Base-by-base conservation (phyloP, 345 rosid species). In the Euphorbia peplus region DNA sequence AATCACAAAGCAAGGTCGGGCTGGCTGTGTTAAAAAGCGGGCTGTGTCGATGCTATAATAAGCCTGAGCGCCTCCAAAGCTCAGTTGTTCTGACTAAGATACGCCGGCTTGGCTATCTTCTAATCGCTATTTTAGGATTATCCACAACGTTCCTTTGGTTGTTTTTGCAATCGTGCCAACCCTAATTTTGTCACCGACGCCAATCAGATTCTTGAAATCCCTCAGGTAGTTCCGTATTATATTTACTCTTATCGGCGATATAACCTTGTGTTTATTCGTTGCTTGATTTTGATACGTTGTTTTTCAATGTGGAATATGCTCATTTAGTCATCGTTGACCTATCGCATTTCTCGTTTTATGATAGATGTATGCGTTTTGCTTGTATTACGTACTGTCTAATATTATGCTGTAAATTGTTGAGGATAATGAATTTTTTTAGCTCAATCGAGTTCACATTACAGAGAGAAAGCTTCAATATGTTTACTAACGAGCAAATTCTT, bases 191-290 rank as follows among this genome's bases (percentile, higher is more conserved):
- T 22, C n/a, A 10, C 2, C 32, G 46, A 14, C 42, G 5, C 21
- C 22, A 47, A 56, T 28, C 37, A 50, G 4, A 32, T 21, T 63
- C 24, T 29, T 13, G 9, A 7, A 44, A n/a, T 66, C 60, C 5
- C 48, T 21, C 55, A 50, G 80, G 76, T 68, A 76, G 22, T 52
- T 48, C 12, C 12, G 29, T 52, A 13, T 24, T n/a, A 13, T n/a
- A 13, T 50, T 35, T 57, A 44, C 24, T 28, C 28, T 48, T 67
- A 21, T 18, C 9, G 6, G 52, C n/a, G 18, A 0, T 58, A 29
- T 58, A 7, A 56, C 41, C 19, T 44, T 46, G 28, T 22, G 0
- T 44, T 3, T 21, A 3, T 3, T 12, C 1, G 2, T 24, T 62
- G 26, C 21, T 26, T 63, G 5, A 16, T 44, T 14, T 25, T 13